Evolutionary conservation across 2,329 filamentous ascomycete genomes (phyloP).

Genomic region (Trichophyton verrucosum): DNA sequence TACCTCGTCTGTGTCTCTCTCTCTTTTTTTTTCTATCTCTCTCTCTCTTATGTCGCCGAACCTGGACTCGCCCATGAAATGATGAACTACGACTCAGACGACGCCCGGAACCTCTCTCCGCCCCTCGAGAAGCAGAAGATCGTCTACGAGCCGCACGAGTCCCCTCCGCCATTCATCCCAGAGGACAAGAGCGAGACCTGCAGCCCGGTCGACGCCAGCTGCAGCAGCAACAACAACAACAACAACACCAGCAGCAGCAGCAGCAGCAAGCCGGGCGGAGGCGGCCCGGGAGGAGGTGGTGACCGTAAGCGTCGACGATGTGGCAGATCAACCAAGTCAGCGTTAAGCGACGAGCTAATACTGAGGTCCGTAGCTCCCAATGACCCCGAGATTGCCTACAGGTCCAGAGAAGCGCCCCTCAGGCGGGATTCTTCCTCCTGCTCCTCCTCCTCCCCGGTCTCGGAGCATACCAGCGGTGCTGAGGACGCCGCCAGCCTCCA

Average conservation of each 20-base stretch:
- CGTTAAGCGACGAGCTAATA: constrained; percentile 54
- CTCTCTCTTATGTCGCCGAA: not conserved
- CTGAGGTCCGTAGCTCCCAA: constrained; percentile 53
- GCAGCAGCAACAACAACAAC: no score
- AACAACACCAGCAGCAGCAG: constrained; percentile 3
- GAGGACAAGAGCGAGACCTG: constrained; percentile 13
- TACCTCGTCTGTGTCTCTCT: no score
- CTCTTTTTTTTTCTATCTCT: no score
- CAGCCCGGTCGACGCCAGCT: no score
- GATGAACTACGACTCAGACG: constrained; percentile 32
- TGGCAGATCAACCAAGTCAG: constrained; percentile 18
- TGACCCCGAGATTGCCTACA: constrained; percentile 50
- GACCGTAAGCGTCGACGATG: constrained; percentile 26
- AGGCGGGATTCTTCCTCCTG: constrained; percentile 4
- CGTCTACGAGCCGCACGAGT: constrained; percentile 22
- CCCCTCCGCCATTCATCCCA: constrained; percentile 24
- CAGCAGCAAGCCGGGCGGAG: not conserved
- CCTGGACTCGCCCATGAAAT: constrained; percentile 8
- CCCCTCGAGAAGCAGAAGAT: constrained; percentile 22
- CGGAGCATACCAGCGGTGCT: not conserved
- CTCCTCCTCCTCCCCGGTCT: not conserved
- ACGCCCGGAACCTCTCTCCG: constrained; percentile 27
- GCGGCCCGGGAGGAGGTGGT: constrained; percentile 14
- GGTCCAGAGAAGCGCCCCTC: constrained; percentile 5
- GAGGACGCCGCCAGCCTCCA: not conserved